phyloP scores from a whole-genome alignment of 768 basidiomycete species.

The Aureoboletus auriporus region DNA sequence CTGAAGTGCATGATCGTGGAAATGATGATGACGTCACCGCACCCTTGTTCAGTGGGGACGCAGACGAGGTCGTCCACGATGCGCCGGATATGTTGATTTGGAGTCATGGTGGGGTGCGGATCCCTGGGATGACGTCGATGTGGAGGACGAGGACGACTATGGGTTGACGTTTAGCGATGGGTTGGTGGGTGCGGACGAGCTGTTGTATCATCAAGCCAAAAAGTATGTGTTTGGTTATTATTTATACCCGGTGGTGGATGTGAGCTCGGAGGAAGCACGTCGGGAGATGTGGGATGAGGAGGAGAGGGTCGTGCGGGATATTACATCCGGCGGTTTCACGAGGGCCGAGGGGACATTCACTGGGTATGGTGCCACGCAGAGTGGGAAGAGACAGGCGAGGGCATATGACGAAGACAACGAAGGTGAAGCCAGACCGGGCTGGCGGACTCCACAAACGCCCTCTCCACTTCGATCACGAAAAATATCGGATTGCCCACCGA shows the following conservation, averaged over 20 bases:
- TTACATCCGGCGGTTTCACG: slow-evolving; percentile 9
- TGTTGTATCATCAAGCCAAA: slow-evolving; percentile 70
- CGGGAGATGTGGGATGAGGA: slow-evolving; percentile 28
- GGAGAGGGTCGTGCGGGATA: slow-evolving; percentile 26
- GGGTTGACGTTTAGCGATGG: slow-evolving; percentile 23
- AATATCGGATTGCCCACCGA: slow-evolving; percentile 6
- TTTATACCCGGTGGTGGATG: slow-evolving; percentile 85
- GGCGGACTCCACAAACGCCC: slow-evolving; percentile 1
- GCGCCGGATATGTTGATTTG: slow-evolving; percentile 48
- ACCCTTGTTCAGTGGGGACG: slow-evolving; percentile 66
- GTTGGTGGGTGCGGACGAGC: slow-evolving; percentile 58
- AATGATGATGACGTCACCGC: slow-evolving; percentile 59
- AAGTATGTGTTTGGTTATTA: slow-evolving; percentile 87
- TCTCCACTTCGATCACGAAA: slow-evolving; percentile 8
- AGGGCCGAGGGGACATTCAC: background rate
- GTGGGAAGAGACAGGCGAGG: slow-evolving; percentile 3
- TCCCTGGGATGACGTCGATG: slow-evolving; percentile 29
- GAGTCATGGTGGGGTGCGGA: slow-evolving; percentile 10
- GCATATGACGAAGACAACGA: slow-evolving; percentile 7
- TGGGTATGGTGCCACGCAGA: slow-evolving; percentile 28
- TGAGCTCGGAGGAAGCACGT: slow-evolving; percentile 53
- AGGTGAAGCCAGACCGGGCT: background rate
- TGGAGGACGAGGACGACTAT: slow-evolving; percentile 33
- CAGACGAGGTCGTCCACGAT: slow-evolving; percentile 59
- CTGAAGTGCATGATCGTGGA: slow-evolving; percentile 50